Conservation (phyloP, 1,139 yeast species). For the Pichia sp. region DNA sequence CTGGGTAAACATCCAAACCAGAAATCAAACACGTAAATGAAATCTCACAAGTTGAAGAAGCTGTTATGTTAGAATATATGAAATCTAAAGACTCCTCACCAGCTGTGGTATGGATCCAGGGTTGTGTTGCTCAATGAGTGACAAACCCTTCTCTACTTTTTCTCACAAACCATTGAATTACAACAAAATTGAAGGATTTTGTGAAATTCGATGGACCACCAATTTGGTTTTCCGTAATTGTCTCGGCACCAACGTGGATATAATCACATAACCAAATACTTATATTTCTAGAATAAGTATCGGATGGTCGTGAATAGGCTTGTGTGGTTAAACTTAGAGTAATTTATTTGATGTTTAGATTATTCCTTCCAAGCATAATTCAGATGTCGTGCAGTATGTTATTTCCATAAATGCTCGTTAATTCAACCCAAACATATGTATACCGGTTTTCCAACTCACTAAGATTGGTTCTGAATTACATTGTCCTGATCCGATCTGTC, state of each 20-base stretch:
- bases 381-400: no score
- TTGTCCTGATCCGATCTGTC: no score
- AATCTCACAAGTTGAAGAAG: conserved; percentile 2
- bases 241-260: conserved; percentile 11
- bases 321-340: background rate
- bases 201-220: conserved; percentile 7
- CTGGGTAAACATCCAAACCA: conserved; percentile 8
- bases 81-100: conserved; percentile 9
- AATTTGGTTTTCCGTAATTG: conserved; percentile 3
- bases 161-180: conserved; percentile 11
- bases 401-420: no score
- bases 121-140: conserved; percentile 6
- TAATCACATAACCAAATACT: conserved; percentile 6
- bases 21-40: conserved; percentile 6
- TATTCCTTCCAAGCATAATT: no score
- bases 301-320: conserved; percentile 8
- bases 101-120: conserved; percentile 8
- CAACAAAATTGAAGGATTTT: conserved; percentile 4
- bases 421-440: no score
- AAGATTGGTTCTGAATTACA: no score
- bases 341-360: no score
- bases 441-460: no score
- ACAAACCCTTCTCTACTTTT: conserved; percentile 8
- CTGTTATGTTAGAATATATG: conserved; percentile 6
- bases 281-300: conserved; percentile 8